Conservation (phyloP, 371 early-diverging fungal species). For the Lichtheimia ramosa region DNA sequence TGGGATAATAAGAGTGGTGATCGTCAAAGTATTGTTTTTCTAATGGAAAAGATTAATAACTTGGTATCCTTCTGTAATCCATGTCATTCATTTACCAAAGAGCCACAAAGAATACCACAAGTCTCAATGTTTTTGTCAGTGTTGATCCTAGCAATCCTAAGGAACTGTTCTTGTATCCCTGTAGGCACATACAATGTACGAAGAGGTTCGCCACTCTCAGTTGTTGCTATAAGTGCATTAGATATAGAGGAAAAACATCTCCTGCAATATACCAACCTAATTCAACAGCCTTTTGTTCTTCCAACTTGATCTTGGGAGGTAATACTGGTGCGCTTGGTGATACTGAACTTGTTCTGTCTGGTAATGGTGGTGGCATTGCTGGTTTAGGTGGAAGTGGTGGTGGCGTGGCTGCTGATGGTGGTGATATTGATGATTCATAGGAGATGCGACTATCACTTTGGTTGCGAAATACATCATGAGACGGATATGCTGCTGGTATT, state of each 20-base stretch:
- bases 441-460: slow-evolving; percentile 30
- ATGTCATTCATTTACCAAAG: slow-evolving; percentile 43
- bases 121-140: slow-evolving; percentile 86
- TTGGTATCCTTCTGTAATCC: background rate
- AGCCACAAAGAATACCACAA: slow-evolving; percentile 88
- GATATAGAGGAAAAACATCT: background rate
- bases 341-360: background rate
- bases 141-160: slow-evolving; percentile 75
- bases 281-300: background rate
- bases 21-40: slow-evolving; percentile 65
- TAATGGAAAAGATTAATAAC: slow-evolving; percentile 12
- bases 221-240: slow-evolving; percentile 25
- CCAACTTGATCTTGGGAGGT: slow-evolving; percentile 33
- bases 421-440: background rate
- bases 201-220: slow-evolving; percentile 67
- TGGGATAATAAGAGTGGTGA: slow-evolving; percentile 86
- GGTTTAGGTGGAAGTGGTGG: slow-evolving; percentile 16
- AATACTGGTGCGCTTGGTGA: slow-evolving; percentile 20
- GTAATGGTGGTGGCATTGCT: background rate
- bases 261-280: background rate
- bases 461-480: slow-evolving; percentile 5
- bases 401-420: slow-evolving; percentile 1
- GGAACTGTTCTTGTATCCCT: slow-evolving; percentile 62
- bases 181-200: slow-evolving; percentile 69
- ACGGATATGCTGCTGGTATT: too few species aligned